phyloP scores from a whole-genome alignment of 2,329 filamentous ascomycete species.

The Apiospora phragmitis region DNA sequence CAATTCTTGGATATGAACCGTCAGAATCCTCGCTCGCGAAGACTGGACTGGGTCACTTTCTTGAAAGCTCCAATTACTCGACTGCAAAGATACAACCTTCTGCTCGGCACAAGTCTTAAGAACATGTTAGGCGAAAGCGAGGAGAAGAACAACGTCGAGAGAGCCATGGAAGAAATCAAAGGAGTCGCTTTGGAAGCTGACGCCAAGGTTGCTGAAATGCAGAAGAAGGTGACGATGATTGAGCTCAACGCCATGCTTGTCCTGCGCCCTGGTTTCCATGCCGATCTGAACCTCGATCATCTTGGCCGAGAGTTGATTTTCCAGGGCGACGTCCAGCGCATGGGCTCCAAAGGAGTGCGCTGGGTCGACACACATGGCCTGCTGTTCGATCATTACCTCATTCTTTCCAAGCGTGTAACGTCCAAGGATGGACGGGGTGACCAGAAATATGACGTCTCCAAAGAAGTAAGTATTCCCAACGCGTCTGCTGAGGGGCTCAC shows the following conservation, averaged over 20 bases:
- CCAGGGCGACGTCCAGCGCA: constrained; percentile 83
- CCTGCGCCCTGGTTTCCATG: constrained; percentile 83
- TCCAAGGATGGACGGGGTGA: constrained; percentile 69
- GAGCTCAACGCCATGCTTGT: constrained; percentile 83
- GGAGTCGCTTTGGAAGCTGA: constrained; percentile 89
- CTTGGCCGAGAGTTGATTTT: constrained; percentile 91
- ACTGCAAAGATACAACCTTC: constrained; percentile 83
- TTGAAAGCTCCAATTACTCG: constrained; percentile 91
- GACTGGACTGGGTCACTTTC: constrained; percentile 91
- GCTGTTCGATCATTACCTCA: constrained; percentile 94
- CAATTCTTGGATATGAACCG: constrained; percentile 81
- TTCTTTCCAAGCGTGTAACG: constrained; percentile 79
- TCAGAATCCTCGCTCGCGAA: constrained; percentile 75
- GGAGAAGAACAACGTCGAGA: constrained; percentile 81
- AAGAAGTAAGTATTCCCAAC: constrained; percentile 61
- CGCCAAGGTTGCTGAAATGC: constrained; percentile 86
- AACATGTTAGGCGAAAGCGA: constrained; percentile 83
- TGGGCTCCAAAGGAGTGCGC: constrained; percentile 84
- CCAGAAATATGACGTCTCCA: constrained; percentile 92
- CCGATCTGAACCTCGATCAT: constrained; percentile 88
- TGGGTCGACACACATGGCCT: constrained; percentile 94
- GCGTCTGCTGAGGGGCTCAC: neutral
- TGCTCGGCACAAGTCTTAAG: constrained; percentile 80
- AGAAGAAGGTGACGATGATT: constrained; percentile 84
- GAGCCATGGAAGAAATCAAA: constrained; percentile 90